Base-by-base conservation (phyloP, 495 filamentous ascomycete genomes). In the Aspergillus cristatus region DNA sequence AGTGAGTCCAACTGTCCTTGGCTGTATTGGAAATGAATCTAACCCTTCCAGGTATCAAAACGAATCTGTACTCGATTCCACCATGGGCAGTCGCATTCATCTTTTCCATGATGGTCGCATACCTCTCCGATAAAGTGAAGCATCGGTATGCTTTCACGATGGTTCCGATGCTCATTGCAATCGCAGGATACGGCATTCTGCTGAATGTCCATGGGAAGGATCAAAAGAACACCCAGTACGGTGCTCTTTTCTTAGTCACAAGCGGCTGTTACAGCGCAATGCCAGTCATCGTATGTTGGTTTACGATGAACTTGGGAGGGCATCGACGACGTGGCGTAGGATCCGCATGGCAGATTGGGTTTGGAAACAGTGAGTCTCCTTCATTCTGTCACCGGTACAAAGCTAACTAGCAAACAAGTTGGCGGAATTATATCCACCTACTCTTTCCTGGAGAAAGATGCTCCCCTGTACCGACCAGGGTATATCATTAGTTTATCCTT, bases 401-500 rank as follows among this genome's bases (percentile, higher is more conserved):
- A n/a, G n/a, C 14, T 15, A 15, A 33, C 29, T 50, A 29, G 49
- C 41, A 35, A 18, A 34, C 36, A 14, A 60, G 54, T 65, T 22
- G 89, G 87, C 26, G 91, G 90, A 11, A 93, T 98, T 46, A 87
- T 96, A 38, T 74, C 90, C 0, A 89, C 86, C 0, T 96, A 82
- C 60, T 68, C 78, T 0, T 98, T 97, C 58, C 46, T 91, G 16
- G 47, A 55, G 6, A 77, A 70, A 32, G 86, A 96, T 54, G 77
- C 74, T 2, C 82, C 83, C 5, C 50, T 64, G 2, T 49, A 81
- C 55, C 76, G 63, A 11, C 73, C 72, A 14, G 91, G 91, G 0
- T 94, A 90, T 60, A 67, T 65, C 22, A 85, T 96, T 43, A 84
- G 79, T 50, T 57, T 96, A 3, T 76, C 66, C 0, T 95, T 94